Conservation (phyloP, 768 basidiomycete species). For the Stropharia rugosoannulata region DNA sequence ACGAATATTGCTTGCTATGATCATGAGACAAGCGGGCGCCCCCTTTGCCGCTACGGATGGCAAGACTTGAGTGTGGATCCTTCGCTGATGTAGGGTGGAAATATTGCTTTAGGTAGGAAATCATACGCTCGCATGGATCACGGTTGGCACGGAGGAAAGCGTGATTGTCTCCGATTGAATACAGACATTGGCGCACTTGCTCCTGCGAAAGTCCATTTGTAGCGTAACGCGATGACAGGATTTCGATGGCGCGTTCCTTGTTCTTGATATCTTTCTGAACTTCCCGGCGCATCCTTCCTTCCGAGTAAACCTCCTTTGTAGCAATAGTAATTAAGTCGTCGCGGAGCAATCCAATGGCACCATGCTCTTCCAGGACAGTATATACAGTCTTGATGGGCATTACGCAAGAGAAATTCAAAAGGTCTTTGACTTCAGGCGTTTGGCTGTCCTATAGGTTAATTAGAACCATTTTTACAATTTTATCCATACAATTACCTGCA, state of each 20-base stretch:
- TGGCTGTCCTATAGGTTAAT: slow-evolving; percentile 70
- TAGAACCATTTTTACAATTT: slow-evolving; percentile 1
- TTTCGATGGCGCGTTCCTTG: slow-evolving; percentile 85
- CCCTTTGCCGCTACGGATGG: slow-evolving; percentile 78
- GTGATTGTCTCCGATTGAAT: slow-evolving; percentile 89
- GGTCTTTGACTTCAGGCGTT: slow-evolving; percentile 75
- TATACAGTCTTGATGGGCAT: slow-evolving; percentile 77
- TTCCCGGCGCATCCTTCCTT: slow-evolving; percentile 70
- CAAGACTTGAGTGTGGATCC: slow-evolving; percentile 64
- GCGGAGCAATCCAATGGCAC: slow-evolving; percentile 66
- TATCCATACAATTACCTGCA: slow-evolving; percentile 53
- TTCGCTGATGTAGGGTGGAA: slow-evolving; percentile 75
- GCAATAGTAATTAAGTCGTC: slow-evolving; percentile 76
- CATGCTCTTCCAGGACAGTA: slow-evolving; percentile 59
- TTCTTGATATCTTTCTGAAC: slow-evolving; percentile 80
- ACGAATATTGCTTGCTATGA: slow-evolving; percentile 82
- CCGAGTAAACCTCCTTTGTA: slow-evolving; percentile 80
- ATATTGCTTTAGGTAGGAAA: slow-evolving; percentile 67
- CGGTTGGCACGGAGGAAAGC: slow-evolving; percentile 85
- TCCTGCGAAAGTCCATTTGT: slow-evolving; percentile 62
- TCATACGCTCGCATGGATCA: slow-evolving; percentile 88
- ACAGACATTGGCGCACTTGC: slow-evolving; percentile 72
- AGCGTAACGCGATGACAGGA: slow-evolving; percentile 62
- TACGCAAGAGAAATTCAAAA: slow-evolving; percentile 79
- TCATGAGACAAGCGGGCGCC: slow-evolving; percentile 84